phyloP scores from a whole-genome alignment of 179 eudicot species.

The Heliamphora pulchella region DNA sequence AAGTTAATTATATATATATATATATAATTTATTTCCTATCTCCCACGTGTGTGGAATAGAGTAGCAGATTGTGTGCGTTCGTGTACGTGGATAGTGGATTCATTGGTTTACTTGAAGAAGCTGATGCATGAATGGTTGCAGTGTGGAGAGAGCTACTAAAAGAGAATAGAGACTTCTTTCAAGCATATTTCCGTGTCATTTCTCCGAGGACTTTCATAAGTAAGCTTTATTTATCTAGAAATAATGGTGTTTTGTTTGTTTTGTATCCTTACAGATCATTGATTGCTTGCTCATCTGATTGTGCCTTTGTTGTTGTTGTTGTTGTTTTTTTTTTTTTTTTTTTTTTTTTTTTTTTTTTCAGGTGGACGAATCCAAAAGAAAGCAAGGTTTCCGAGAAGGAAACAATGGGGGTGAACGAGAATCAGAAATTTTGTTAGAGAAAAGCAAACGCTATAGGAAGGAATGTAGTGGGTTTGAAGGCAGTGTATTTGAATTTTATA shows the following conservation, averaged over 20 bases:
- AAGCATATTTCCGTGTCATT: constrained; percentile 41
- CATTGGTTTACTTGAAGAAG: neutral
- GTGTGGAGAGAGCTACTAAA: constrained; percentile 73
- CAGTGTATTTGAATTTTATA: too few relatives aligned
- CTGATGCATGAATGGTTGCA: constrained; percentile 23
- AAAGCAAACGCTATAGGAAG: too few relatives aligned
- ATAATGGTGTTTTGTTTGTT: neutral
- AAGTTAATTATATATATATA: too few relatives aligned
- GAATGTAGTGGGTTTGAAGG: too few relatives aligned
- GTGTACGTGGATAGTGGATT: neutral
- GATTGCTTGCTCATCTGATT: neutral
- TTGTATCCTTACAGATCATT: neutral
- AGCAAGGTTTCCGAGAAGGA: constrained; percentile 41
- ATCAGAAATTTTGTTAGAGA: too few relatives aligned
- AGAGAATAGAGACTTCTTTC: constrained; percentile 65
- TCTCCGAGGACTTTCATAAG: constrained; percentile 41
- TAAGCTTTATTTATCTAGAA: constrained; percentile 16
- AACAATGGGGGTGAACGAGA: constrained; percentile 28
- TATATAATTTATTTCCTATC: too few relatives aligned
- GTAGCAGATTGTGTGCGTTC: too few relatives aligned
- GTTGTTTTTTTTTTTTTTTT: neutral
- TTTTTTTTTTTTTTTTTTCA: constrained; percentile 15
- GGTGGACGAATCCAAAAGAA: constrained; percentile 29
- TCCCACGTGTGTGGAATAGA: too few relatives aligned
- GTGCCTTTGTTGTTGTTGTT: too few relatives aligned